phyloP scores from a whole-genome alignment of 306 rosid species.

The Mimosa pudica region DNA sequence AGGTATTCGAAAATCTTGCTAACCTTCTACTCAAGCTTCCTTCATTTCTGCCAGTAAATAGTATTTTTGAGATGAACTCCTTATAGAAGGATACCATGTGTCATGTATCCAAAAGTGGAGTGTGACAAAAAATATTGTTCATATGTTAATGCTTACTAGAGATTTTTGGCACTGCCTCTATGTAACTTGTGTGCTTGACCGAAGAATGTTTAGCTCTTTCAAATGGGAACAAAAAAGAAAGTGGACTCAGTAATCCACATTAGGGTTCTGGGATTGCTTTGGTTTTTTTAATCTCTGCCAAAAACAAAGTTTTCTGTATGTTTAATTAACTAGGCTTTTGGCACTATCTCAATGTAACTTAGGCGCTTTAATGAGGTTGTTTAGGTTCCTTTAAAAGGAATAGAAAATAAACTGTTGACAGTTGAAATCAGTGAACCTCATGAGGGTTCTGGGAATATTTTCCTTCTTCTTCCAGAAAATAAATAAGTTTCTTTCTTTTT shows the following conservation, averaged over 20 bases:
- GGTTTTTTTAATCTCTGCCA: neutral
- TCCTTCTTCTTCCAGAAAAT: neutral
- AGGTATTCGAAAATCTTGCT: conserved; percentile 55
- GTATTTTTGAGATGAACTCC: conserved; percentile 3
- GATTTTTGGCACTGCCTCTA: neutral
- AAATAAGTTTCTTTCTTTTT: neutral
- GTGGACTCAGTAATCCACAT: neutral
- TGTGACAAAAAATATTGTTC: neutral
- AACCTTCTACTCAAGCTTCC: conserved; percentile 23
- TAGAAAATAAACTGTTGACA: neutral
- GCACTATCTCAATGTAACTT: neutral
- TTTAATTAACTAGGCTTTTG: neutral
- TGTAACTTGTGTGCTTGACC: neutral
- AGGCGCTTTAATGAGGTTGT: neutral
- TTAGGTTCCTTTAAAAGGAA: neutral
- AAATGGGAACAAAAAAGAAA: neutral
- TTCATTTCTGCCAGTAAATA: neutral
- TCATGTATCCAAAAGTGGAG: neutral
- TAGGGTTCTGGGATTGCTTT: neutral
- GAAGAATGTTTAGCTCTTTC: neutral
- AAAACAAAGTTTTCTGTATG: neutral
- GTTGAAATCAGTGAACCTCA: neutral
- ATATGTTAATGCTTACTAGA: neutral
- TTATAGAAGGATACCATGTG: neutral
- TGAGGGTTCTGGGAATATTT: neutral